These are phyloP conservation scores for Santalum album DNA, from an alignment of 164 flowering plant species.

Conservation along the genomic window DNA sequence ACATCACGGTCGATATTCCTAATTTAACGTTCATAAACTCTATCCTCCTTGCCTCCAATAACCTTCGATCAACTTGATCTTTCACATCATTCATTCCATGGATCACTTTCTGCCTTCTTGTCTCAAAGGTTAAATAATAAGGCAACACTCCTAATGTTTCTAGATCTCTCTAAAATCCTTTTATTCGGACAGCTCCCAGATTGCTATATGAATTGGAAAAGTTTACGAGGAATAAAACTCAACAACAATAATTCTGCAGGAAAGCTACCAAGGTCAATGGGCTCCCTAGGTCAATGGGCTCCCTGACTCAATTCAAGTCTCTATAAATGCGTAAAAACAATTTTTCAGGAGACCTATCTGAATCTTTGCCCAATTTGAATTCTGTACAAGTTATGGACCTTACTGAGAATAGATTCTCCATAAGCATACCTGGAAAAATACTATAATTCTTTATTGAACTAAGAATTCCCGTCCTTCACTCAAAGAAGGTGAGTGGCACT, in stretches of 20 bases:
- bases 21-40: too few species aligned
- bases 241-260: slow-evolving; percentile 22
- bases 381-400: too few species aligned
- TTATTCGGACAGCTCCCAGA: slow-evolving; percentile 18
- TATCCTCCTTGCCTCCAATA: too few species aligned
- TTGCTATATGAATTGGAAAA: background rate
- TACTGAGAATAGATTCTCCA: too few species aligned
- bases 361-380: too few species aligned
- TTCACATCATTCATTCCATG: background rate
- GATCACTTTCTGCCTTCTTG: background rate
- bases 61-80: background rate
- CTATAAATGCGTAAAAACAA: too few species aligned
- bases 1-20: slow-evolving; percentile 3
- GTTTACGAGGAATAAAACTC: slow-evolving; percentile 10
- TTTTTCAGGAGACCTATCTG: too few species aligned
- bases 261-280: slow-evolving; percentile 21
- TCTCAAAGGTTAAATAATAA: background rate
- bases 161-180: slow-evolving; percentile 15
- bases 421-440: too few species aligned
- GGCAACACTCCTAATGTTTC: background rate
- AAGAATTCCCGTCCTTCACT: too few species aligned
- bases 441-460: too few species aligned
- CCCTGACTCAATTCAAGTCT: background rate
- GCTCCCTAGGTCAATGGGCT: too few species aligned
- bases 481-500: too few species aligned